phyloP scores from a whole-genome alignment of 208 protist genomes.

The Leishmania mexicana region DNA sequence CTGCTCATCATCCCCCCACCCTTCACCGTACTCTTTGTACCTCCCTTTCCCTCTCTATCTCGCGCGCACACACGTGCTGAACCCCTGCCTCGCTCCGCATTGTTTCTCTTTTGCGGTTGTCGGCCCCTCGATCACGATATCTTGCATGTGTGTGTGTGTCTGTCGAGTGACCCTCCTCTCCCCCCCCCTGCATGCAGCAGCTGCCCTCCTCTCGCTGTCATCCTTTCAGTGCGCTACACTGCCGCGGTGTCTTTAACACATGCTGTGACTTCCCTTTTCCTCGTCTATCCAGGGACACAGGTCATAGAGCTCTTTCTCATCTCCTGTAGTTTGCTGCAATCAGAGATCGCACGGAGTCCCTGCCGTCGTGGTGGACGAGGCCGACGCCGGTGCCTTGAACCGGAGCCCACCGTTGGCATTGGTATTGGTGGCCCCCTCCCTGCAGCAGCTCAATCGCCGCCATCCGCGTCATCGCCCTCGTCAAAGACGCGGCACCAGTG shows the following conservation, averaged over 20 bases:
- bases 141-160: neutral
- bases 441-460: neutral
- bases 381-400: neutral
- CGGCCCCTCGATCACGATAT: neutral
- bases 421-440: neutral
- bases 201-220: neutral
- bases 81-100: neutral
- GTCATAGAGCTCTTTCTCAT: neutral
- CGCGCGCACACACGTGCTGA: neutral
- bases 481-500: neutral
- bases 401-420: neutral
- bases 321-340: neutral
- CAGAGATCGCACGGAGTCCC: neutral
- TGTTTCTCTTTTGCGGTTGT: neutral
- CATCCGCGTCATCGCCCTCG: neutral
- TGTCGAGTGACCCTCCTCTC: neutral
- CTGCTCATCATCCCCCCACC: neutral
- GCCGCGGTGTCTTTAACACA: neutral
- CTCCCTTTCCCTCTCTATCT: neutral
- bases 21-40: neutral
- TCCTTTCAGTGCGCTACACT: neutral
- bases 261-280: neutral
- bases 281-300: neutral
- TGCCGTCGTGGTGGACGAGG: neutral
- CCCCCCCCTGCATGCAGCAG: neutral